Evolutionary conservation across 2,329 filamentous ascomycete genomes (phyloP).

Genomic region (Sporothrix sp.): DNA sequence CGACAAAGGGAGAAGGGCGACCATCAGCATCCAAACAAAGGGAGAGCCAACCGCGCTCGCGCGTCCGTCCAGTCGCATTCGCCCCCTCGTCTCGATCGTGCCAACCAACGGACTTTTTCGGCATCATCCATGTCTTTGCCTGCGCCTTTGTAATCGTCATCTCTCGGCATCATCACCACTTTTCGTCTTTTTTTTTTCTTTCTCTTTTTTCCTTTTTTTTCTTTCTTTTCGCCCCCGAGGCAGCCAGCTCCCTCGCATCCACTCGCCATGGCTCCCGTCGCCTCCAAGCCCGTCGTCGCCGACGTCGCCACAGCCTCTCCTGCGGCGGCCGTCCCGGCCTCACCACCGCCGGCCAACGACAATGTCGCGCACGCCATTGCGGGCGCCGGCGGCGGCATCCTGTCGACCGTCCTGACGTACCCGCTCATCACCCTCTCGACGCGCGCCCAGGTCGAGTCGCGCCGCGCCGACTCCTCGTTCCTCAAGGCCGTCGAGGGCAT

Average conservation of each 20-base stretch:
- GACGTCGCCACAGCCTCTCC: constrained; percentile 18
- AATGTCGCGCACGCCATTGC: constrained; percentile 94
- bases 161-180: neutral
- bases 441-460: constrained; percentile 94
- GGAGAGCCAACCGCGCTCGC: neutral
- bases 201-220: no score
- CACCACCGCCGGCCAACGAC: constrained; percentile 84
- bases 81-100: constrained; percentile 1
- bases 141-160: no score
- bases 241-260: neutral
- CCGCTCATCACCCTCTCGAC: constrained; percentile 96
- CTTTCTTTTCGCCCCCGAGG: no score
- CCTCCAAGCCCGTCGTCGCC: constrained; percentile 13
- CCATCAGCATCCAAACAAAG: neutral
- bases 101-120: neutral
- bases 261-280: constrained; percentile 15
- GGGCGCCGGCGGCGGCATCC: constrained; percentile 82
- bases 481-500: constrained; percentile 76
- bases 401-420: constrained; percentile 97
- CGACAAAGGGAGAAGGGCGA: neutral
- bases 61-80: neutral
- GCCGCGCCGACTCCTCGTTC: constrained; percentile 77
- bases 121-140: neutral
- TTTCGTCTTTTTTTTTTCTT: no score
- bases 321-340: constrained; percentile 48